phyloP scores from a whole-genome alignment of 306 rosid species.

The Oemleria cerasiformis region DNA sequence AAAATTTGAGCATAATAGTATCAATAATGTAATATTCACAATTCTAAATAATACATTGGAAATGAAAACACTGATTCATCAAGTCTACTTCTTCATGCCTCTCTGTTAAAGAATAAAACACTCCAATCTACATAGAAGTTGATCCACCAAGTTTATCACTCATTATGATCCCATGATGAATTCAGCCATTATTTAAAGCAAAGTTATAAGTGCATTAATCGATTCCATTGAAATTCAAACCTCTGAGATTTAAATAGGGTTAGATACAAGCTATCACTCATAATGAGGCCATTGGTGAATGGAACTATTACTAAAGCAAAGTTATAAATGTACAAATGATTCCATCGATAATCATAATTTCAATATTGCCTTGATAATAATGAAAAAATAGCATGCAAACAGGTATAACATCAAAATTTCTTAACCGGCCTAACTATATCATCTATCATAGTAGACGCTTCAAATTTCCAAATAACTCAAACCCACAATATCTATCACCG shows the following conservation, averaged over 20 bases:
- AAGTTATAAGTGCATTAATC: background rate
- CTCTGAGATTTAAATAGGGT: background rate
- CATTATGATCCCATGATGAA: background rate
- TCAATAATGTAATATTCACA: too few relatives aligned
- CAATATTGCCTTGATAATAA: background rate
- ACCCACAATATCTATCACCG: background rate
- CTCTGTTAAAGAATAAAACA: too few relatives aligned
- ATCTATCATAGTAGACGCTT: background rate
- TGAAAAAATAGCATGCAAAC: background rate
- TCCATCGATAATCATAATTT: background rate
- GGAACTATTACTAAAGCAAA: background rate
- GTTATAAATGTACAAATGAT: too few relatives aligned
- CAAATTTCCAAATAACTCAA: background rate
- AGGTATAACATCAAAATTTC: background rate
- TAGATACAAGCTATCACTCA: too few relatives aligned
- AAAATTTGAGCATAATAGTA: too few relatives aligned
- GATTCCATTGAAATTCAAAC: background rate
- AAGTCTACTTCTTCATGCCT: too few relatives aligned
- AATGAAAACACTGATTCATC: too few relatives aligned
- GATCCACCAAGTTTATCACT: background rate
- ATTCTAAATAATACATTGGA: too few relatives aligned
- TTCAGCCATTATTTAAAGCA: background rate
- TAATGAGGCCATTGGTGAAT: too few relatives aligned
- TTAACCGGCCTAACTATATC: background rate
- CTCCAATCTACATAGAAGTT: background rate